Base-by-base conservation (phyloP, 2,329 filamentous ascomycete genomes). In the Exserohilum turcica region DNA sequence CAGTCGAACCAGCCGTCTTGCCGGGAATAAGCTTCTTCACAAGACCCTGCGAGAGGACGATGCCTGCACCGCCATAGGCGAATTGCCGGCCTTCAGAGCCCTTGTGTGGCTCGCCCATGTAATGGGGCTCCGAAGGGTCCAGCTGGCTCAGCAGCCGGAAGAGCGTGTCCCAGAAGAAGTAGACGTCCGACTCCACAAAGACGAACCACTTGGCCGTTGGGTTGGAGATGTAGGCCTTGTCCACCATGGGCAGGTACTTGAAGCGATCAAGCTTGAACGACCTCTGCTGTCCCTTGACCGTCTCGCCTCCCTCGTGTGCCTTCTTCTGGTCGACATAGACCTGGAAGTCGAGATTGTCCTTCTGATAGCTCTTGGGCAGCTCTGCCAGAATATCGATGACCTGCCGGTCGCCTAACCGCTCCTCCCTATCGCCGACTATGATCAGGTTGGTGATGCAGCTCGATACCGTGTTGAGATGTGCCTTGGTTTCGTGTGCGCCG, bases 371-470 rank as follows among this genome's bases (percentile, higher is more conserved):
- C 54, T 81, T 68, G 2, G 81, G 80, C 3, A 84, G 74, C 43
- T 78, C 76, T 43, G 76, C 76, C n/a, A 85, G 74, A 39, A 73
- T 70, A 55, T 74, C 73, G 54, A 79, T 77, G 64, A 84, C 78
- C 52, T 81, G 74, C 70, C 76, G 48, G 78, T 77, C 51, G 77
- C 82, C 49, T 73, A 77, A 51, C 80, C 77, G 75, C 65, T 86
- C 82, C 32, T 81, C 81, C 52, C 80, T 80, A 68, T 86, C 84
- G 48, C 83, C 85, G 64, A 84, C 84, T 57, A 87, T 79, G 37
- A 82, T 75, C 42, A 80, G 79, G 65, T 85, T 76, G 16, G 79
- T 77, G 54, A 83, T 79, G 66, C 79, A 84, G 16, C 80, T 79
- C 39, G 82, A 83, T 29, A 82, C 79, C 58, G 78, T 83, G 36